These are phyloP conservation scores for Boletellus deceptivus DNA, from an alignment of 1,284 basidiomycete genomes.

Conservation along the genomic window DNA sequence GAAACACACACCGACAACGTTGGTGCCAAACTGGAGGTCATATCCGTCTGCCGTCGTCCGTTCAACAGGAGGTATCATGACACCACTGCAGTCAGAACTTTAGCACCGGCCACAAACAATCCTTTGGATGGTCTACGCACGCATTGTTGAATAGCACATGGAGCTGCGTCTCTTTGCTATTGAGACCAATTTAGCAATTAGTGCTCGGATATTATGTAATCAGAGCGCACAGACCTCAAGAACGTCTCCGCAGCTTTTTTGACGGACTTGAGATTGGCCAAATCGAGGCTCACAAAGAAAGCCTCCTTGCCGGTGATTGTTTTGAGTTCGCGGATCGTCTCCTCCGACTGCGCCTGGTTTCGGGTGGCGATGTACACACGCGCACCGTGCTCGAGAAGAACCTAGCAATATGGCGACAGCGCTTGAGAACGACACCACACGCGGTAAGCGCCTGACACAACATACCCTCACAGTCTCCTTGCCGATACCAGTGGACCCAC, in stretches of 20 bases:
- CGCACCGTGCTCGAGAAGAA: conserved; percentile 49
- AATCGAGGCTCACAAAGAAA: conserved; percentile 52
- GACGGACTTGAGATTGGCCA: conserved; percentile 51
- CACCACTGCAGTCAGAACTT: conserved; percentile 38
- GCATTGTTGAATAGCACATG: conserved; percentile 29
- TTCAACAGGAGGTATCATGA: conserved; percentile 47
- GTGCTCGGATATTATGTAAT: too few relatives aligned
- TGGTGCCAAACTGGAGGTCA: conserved; percentile 59
- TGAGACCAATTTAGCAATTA: neutral
- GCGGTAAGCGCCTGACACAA: neutral
- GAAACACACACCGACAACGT: conserved; percentile 39
- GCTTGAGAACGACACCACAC: neutral
- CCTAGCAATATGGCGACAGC: conserved; percentile 23
- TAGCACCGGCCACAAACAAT: too few relatives aligned
- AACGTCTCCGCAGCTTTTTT: conserved; percentile 49
- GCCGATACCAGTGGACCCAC: conserved; percentile 27
- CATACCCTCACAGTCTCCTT: conserved; percentile 21
- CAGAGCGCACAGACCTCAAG: conserved; percentile 27
- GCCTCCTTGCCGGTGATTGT: conserved; percentile 42
- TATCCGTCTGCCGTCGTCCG: conserved; percentile 49
- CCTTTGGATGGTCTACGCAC: conserved; percentile 12
- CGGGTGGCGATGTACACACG: conserved; percentile 61
- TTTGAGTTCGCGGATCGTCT: conserved; percentile 50
- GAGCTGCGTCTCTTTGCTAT: conserved; percentile 38
- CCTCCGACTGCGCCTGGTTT: conserved; percentile 40